These are phyloP conservation scores for Metschnikowia shivogae DNA, from an alignment of 805 yeast genomes.

Conservation along the genomic window DNA sequence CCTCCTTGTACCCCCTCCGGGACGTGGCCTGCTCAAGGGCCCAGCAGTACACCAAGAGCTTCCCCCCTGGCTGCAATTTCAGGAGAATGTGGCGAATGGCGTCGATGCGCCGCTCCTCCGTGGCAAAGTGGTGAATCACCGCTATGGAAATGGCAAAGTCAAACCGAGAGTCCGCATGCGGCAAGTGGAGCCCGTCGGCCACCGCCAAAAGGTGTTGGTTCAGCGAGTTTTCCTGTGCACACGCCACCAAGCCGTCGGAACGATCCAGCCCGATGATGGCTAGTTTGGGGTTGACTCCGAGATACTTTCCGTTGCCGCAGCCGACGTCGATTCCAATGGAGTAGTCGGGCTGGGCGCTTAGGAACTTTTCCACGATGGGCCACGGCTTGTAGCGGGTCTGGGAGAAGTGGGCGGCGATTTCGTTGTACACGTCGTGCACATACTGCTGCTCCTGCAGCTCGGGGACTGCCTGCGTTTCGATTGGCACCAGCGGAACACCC, in stretches of 20 bases:
- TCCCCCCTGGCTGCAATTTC: slow-evolving; percentile 56
- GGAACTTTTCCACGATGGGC: slow-evolving; percentile 85
- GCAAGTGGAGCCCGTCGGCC: slow-evolving; percentile 71
- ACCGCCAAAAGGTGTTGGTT: slow-evolving; percentile 55
- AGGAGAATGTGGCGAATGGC: slow-evolving; percentile 71
- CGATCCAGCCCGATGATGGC: slow-evolving; percentile 72
- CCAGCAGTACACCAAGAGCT: slow-evolving; percentile 88
- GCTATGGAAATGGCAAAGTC: slow-evolving; percentile 95
- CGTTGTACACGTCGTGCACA: slow-evolving; percentile 91
- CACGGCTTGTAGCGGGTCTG: slow-evolving; percentile 94
- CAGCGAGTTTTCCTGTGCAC: slow-evolving; percentile 47
- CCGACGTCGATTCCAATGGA: slow-evolving; percentile 89
- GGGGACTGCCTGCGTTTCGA: slow-evolving; percentile 37
- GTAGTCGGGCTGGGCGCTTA: slow-evolving; percentile 46
- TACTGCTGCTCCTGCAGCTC: slow-evolving; percentile 62
- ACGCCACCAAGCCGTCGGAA: slow-evolving; percentile 62
- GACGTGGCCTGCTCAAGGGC: slow-evolving; percentile 89
- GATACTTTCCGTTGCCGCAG: slow-evolving; percentile 94
- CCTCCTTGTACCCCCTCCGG: slow-evolving; percentile 85
- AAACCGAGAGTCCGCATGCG: slow-evolving; percentile 34
- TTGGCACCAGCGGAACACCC: slow-evolving; percentile 32
- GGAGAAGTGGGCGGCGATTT: slow-evolving; percentile 90
- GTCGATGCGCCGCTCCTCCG: slow-evolving; percentile 67
- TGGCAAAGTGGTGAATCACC: slow-evolving; percentile 93
- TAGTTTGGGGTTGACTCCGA: slow-evolving; percentile 64